Conservation (phyloP, 345 rosid species). For the Arabis hirsuta region DNA sequence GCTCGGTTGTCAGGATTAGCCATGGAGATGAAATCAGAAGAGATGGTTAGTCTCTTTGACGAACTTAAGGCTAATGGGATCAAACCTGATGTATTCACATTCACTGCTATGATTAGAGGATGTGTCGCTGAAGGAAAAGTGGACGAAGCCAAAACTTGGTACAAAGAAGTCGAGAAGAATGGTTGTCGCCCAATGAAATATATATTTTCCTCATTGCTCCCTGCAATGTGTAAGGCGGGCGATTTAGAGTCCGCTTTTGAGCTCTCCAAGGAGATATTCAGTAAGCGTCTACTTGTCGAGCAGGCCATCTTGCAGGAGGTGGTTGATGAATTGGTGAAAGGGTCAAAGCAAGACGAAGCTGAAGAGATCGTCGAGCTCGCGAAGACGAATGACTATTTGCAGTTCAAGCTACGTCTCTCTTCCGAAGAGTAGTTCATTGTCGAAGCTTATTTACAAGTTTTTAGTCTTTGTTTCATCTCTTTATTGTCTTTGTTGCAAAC, state of each 20-base stretch:
- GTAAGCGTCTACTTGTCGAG: constrained; percentile 35
- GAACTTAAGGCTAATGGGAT: constrained; percentile 53
- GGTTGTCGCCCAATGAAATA: constrained; percentile 37
- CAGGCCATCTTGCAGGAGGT: constrained; percentile 51
- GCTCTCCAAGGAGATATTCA: constrained; percentile 51
- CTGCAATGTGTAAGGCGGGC: constrained; percentile 56
- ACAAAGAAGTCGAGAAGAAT: constrained; percentile 48
- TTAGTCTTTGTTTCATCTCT: constrained; percentile 9
- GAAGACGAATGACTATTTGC: constrained; percentile 42
- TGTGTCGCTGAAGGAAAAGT: constrained; percentile 49
- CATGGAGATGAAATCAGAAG: constrained; percentile 44
- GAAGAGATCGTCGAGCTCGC: constrained; percentile 56
- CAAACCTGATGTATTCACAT: constrained; percentile 52
- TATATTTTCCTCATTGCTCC: constrained; percentile 49
- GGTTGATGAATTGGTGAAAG: constrained; percentile 56
- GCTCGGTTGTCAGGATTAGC: constrained; percentile 59
- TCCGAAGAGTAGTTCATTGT: constrained; percentile 32
- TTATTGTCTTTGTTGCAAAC: constrained; percentile 26
- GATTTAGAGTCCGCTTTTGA: constrained; percentile 57
- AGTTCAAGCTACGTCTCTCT: constrained; percentile 44
- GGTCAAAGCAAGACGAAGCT: constrained; percentile 57
- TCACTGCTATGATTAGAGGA: constrained; percentile 64
- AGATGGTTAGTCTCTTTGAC: constrained; percentile 49
- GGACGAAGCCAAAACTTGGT: constrained; percentile 58
- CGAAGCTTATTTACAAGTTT: constrained; percentile 14